Base-by-base conservation (phyloP, 164 flowering plant genomes). In the Paratinospora sagittata region DNA sequence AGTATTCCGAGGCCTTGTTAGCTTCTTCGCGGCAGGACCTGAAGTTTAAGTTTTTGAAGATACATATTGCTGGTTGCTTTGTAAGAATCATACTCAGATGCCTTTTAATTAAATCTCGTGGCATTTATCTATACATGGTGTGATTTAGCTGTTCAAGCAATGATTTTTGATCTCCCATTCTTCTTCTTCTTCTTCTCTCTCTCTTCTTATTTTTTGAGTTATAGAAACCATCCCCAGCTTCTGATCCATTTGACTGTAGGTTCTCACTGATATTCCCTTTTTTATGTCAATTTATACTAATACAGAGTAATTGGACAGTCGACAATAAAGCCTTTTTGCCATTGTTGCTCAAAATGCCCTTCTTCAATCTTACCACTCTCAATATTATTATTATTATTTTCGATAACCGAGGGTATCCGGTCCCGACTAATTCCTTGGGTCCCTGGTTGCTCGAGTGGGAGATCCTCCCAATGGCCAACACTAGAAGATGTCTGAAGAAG, bases 21-120 rank as follows among this genome's bases (percentile, higher is more conserved):
- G 81, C 77, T 77, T 95, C 70, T 95, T 91, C 82, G 97, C 99
- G 39, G 30, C 87, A 36, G 99, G 99, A 62, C 99, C 99, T 37
- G 89, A 86, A 65, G 70, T 78, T 52, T 81, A 68, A 45, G 45
- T 60, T 70, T 5, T 43, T 23, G 14, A 21, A 3, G 62, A 63
- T 26, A 21, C n/a, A n/a, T 36, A 58, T 17, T 11, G 27, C 74
- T 52, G 66, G 69, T 47, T 60, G 33, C 12, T 26, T 33, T 70
- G 78, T 71, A 70, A 66, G 77, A 73, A 61, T 63, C 33, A 24
- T 34, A 33, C 39, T 30, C 12, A 30, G 26, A n/a, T n/a, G 66
- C 7, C 0, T 14, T 55, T 55, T 55, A 55, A 5, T 19, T 14
- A 16, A n/a, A 33, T 33, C 36, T 34, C 6, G 17, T 30, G 37